phyloP scores from a whole-genome alignment of 1,284 basidiomycete genomes.

The Microbotryum intermedium region DNA sequence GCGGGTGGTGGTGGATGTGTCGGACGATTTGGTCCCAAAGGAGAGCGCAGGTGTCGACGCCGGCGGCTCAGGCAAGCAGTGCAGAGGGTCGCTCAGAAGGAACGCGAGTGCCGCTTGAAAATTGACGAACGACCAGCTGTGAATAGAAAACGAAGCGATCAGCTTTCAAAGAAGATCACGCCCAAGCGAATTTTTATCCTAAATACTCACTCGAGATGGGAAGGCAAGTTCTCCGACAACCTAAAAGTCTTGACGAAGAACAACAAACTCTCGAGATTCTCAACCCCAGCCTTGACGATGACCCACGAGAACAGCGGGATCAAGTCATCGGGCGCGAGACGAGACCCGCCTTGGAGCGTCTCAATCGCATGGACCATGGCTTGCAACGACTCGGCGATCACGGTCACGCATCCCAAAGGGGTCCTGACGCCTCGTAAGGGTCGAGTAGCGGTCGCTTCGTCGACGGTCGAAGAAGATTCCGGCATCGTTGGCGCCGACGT shows the following conservation, averaged over 20 bases:
- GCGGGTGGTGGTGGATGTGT: neutral
- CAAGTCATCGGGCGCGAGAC: slow-evolving; percentile 7
- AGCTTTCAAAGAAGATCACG: neutral
- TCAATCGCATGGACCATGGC: slow-evolving; percentile 1
- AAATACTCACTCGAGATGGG: slow-evolving; percentile 5
- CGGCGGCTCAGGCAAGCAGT: neutral
- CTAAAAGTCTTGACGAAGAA: slow-evolving; percentile 9
- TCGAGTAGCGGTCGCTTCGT: no score
- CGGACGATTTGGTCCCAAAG: neutral
- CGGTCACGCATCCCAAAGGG: neutral
- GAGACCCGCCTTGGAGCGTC: neutral
- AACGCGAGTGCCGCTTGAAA: slow-evolving; percentile 7
- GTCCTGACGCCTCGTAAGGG: neutral
- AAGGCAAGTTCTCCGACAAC: neutral
- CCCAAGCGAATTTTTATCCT: neutral
- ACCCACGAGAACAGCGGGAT: slow-evolving; percentile 4
- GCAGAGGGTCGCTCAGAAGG: slow-evolving; percentile 4
- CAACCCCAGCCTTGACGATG: neutral
- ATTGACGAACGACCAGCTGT: slow-evolving; percentile 10
- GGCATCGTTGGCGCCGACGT: no score
- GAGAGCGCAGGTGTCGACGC: neutral
- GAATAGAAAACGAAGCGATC: neutral
- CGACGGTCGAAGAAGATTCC: no score
- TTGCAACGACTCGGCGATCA: slow-evolving; percentile 1
- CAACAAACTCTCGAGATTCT: slow-evolving; percentile 6